Conservation (phyloP, 2,329 filamentous ascomycete species). For the Emericellopsis atlantica region DNA sequence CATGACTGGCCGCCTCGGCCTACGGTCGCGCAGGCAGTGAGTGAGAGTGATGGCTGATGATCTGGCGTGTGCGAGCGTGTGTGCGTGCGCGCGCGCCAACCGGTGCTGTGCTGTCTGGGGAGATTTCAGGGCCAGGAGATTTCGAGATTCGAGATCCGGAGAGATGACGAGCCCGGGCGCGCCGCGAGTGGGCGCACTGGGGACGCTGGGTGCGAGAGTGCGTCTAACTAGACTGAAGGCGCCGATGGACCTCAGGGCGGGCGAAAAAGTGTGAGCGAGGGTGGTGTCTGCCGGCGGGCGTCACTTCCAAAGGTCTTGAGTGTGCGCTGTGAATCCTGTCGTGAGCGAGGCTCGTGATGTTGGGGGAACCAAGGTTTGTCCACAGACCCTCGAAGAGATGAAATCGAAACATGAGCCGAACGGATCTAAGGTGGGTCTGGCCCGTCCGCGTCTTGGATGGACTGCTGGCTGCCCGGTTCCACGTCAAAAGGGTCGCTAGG, state of each 20-base stretch:
- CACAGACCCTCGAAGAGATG: conserved; percentile 2
- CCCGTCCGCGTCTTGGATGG: not conserved
- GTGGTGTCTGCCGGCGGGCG: too few relatives aligned
- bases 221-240: too few relatives aligned
- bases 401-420: conserved; percentile 5
- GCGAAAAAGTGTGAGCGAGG: too few relatives aligned
- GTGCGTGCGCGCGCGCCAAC: too few relatives aligned
- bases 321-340: not conserved
- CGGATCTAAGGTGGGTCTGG: conserved; percentile 1
- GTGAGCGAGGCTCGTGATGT: not conserved
- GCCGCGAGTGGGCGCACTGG: conserved; percentile 2
- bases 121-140: not conserved
- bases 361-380: too few relatives aligned
- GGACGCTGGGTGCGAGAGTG: not conserved
- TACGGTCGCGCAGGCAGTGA: too few relatives aligned
- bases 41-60: not conserved
- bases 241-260: too few relatives aligned
- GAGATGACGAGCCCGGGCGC: not conserved
- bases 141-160: not conserved
- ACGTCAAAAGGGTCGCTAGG: too few relatives aligned
- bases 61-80: not conserved
- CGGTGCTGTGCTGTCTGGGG: too few relatives aligned
- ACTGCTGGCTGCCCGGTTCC: too few relatives aligned
- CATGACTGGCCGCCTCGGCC: conserved; percentile 22
- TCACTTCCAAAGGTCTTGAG: not conserved